phyloP scores from a whole-genome alignment of 1,284 basidiomycete species.

The Polyporus tsugae region DNA sequence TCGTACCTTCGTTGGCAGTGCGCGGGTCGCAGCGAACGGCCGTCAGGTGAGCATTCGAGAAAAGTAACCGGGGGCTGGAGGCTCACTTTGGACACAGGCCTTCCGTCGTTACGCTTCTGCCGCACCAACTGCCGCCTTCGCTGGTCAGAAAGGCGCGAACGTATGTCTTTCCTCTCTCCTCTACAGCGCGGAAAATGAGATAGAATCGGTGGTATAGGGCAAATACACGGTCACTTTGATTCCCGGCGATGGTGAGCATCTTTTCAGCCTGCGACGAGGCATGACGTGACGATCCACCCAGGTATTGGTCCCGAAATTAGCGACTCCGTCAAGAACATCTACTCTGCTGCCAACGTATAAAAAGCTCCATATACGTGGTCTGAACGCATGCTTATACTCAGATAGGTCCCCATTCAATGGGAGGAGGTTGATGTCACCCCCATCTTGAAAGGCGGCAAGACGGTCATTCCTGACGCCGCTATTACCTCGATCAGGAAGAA shows the following conservation, averaged over 20 bases:
- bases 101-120: constrained; percentile 73
- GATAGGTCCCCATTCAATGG: constrained; percentile 95
- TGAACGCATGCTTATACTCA: background rate
- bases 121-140: constrained; percentile 85
- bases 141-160: constrained; percentile 86
- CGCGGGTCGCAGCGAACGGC: constrained; percentile 56
- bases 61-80: background rate
- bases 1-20: constrained; percentile 61
- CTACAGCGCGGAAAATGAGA: background rate
- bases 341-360: constrained; percentile 82
- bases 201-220: constrained; percentile 60
- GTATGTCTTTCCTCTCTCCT: constrained; percentile 55
- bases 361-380: background rate
- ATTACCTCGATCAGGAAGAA: constrained; percentile 96
- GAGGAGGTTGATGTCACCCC: constrained; percentile 99
- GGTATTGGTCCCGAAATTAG: constrained; percentile 99
- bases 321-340: constrained; percentile 95
- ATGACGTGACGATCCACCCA: constrained; percentile 43
- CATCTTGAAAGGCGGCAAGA: constrained; percentile 94
- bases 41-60: constrained; percentile 50
- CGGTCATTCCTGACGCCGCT: constrained; percentile 93
- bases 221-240: constrained; percentile 96
- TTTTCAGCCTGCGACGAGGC: constrained; percentile 17
- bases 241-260: constrained; percentile 83
- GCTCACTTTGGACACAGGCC: constrained; percentile 47